Base-by-base conservation (phyloP, 1,139 yeast species). In the Sugiyamaella japonica region DNA sequence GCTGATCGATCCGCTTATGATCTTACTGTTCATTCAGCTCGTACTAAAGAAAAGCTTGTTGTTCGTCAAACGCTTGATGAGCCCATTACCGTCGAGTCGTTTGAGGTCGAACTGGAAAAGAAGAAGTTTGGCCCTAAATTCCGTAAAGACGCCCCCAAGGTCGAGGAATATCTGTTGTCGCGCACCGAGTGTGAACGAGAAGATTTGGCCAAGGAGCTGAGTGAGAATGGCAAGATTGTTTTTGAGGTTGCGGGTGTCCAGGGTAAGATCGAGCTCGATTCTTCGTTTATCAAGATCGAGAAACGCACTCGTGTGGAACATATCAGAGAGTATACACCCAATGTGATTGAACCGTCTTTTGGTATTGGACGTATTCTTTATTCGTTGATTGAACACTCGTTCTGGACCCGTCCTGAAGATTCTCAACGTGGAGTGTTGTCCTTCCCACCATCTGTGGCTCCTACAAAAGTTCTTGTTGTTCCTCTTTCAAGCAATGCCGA, bases 1-100 rank as follows among this genome's bases (percentile, higher is more conserved):
- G 99, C 99, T 60, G 99, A 95, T 75, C 85, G 99, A 78, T 89
- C 97, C 50, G 99, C 99, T 45, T 95, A 90, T 71, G 99, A 95
- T 76, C 83, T 95, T 73, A 82, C 93, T 52, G 99, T 95, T 56
- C 99, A 95, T 71, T 76, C 98, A 50, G 95, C 95, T 56, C 86
- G 89, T 74, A 95, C 99, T 58, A 90, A 90, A 73, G 97, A 89
- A 75, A 90, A 89, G 74, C 79, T 95, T 68, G 91, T 90, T 57
- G 99, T 93, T 49, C 88, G 98, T 79, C 88, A 95, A 76, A 81
- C 89, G 54, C 81, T 93, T 64, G 84, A 87, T 51, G 86, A 83
- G 70, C 99, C 99, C 59, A 71, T 86, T 60, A 81, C 85, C 56
- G 91, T 90, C 54, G 95, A 90, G 69, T 80, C 81, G 67, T 86